phyloP scores from a whole-genome alignment of 495 filamentous ascomycete genomes.

The Parmelia sp. region DNA sequence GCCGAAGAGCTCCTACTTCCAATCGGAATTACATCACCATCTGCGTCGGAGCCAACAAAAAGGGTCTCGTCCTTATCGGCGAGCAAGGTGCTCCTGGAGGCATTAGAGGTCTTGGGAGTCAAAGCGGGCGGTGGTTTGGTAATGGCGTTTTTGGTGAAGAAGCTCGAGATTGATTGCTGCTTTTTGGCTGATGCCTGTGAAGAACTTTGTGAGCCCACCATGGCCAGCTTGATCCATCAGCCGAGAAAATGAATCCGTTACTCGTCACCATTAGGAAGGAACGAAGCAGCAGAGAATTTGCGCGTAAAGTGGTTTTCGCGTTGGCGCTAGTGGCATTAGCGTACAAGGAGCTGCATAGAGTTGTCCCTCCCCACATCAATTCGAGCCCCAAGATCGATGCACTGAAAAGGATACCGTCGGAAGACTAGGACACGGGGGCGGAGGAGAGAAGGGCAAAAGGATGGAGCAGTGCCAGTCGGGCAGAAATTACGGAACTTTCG shows the following conservation, averaged over 20 bases:
- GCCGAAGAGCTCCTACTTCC: conserved; percentile 7
- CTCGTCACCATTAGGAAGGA: background rate
- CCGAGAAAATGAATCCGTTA: background rate
- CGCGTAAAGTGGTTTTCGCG: conserved; percentile 10
- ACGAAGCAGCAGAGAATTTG: background rate
- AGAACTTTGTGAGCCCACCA: conserved; percentile 27
- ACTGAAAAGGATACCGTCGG: background rate
- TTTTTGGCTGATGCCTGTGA: conserved; percentile 50
- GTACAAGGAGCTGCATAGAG: background rate
- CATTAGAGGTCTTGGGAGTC: conserved; percentile 1
- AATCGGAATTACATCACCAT: background rate
- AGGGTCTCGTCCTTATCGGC: conserved; percentile 17
- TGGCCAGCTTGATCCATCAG: background rate
- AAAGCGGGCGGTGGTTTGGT: conserved; percentile 14
- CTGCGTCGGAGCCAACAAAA: conserved; percentile 19
- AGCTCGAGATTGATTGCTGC: conserved; percentile 78
- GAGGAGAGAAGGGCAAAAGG: background rate
- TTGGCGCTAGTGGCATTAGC: background rate
- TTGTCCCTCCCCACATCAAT: background rate
- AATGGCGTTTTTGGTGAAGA: conserved; percentile 66
- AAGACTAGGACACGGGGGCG: background rate
- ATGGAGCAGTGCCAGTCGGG: background rate
- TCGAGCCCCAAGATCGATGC: background rate
- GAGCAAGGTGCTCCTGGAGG: background rate
- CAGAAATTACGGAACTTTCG: background rate